Conservation (phyloP, 768 basidiomycete species). For the Cystofilobasidium ferigula region DNA sequence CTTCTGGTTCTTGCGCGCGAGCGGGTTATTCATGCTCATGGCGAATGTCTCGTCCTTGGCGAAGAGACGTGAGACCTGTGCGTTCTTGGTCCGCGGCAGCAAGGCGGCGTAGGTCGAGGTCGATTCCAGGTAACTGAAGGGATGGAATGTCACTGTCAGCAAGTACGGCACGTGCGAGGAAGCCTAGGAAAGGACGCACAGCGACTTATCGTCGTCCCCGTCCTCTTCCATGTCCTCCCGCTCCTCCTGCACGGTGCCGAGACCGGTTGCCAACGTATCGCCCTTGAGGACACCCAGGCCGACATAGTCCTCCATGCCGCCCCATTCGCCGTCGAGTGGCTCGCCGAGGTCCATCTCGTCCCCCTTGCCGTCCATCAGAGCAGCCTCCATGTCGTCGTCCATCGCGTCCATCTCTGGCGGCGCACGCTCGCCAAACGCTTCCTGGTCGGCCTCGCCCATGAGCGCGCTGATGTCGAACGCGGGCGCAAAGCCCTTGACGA, state of each 20-base stretch:
- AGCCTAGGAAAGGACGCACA: not conserved
- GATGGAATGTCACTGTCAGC: not conserved
- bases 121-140: constrained; percentile 1
- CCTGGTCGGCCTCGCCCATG: constrained; percentile 51
- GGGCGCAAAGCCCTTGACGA: constrained; percentile 56
- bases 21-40: constrained; percentile 51
- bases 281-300: constrained; percentile 24
- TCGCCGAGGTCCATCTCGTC: constrained; percentile 47
- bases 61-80: constrained; percentile 47
- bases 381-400: not conserved
- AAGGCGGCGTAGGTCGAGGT: constrained; percentile 13
- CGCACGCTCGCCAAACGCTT: constrained; percentile 14
- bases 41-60: constrained; percentile 43
- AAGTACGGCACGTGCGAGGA: not conserved
- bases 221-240: constrained; percentile 16
- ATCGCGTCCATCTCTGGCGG: constrained; percentile 1
- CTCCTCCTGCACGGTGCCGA: constrained; percentile 14
- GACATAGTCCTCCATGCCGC: constrained; percentile 30
- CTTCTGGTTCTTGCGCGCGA: constrained; percentile 53
- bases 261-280: constrained; percentile 3
- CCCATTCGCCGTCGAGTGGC: constrained; percentile 48
- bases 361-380: not conserved
- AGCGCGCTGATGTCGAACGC: constrained; percentile 73
- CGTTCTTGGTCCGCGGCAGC: constrained; percentile 39
- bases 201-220: not conserved